These are phyloP conservation scores for Plasmopara viticola DNA, from an alignment of 352 stramenopile species.

Conservation along the genomic window DNA sequence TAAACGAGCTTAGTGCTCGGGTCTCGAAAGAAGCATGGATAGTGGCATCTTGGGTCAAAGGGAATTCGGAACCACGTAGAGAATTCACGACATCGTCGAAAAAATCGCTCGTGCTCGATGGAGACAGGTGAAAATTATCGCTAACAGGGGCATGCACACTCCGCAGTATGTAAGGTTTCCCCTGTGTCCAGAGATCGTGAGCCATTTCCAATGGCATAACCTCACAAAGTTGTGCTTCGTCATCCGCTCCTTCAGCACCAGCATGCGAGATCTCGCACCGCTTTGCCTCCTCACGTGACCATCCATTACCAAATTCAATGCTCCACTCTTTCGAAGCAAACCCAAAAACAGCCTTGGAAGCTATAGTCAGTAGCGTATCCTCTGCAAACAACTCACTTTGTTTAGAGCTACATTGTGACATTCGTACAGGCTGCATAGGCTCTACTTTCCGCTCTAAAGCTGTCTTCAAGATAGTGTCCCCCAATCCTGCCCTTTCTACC, in stretches of 20 bases:
- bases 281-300: slow-evolving; percentile 12
- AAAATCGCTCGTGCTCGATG: slow-evolving; percentile 11
- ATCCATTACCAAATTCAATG: slow-evolving; percentile 22
- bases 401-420: slow-evolving; percentile 15
- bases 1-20: slow-evolving; percentile 19
- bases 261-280: slow-evolving; percentile 16
- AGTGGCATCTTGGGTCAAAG: slow-evolving; percentile 9
- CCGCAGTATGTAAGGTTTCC: slow-evolving; percentile 12
- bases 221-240: slow-evolving; percentile 5
- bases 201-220: slow-evolving; percentile 24
- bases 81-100: slow-evolving; percentile 13
- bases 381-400: slow-evolving; percentile 2
- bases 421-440: slow-evolving; percentile 16
- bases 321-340: slow-evolving; percentile 26
- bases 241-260: not conserved
- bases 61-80: slow-evolving; percentile 8
- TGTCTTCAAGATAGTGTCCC: slow-evolving; percentile 24
- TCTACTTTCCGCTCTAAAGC: slow-evolving; percentile 21
- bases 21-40: slow-evolving; percentile 24
- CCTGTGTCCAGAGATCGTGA: slow-evolving; percentile 29
- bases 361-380: slow-evolving; percentile 12
- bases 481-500: slow-evolving; percentile 5
- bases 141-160: slow-evolving; percentile 4
- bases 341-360: slow-evolving; percentile 25
- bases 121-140: not conserved